phyloP scores from a whole-genome alignment of 2,329 filamentous ascomycete species.

The Fusarium xylarioides region DNA sequence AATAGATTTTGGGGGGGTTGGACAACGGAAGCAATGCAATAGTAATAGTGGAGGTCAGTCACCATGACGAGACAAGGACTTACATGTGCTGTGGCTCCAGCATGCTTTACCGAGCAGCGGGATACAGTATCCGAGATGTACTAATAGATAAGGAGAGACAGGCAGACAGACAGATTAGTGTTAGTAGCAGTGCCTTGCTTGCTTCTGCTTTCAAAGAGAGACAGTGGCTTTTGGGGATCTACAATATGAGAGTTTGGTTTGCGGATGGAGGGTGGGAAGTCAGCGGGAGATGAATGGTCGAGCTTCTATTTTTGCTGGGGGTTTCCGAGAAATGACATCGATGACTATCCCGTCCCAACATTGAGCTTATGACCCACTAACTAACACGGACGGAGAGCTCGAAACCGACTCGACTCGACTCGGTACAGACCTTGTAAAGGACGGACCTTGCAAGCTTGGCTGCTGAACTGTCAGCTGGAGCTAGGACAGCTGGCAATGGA shows the following conservation, averaged over 20 bases:
- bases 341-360: constrained; percentile 38
- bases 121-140: constrained; percentile 14
- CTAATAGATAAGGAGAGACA: not conserved
- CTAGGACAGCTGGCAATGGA: not conserved
- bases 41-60: constrained; percentile 26
- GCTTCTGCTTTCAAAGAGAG: not conserved
- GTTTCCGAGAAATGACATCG: constrained; percentile 37
- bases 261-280: not conserved
- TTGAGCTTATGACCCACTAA: constrained; percentile 23
- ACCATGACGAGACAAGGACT: constrained; percentile 41
- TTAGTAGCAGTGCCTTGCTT: not conserved
- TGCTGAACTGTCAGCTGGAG: not conserved
- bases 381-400: not conserved
- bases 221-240: constrained; percentile 13
- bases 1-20: constrained; percentile 33
- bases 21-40: constrained; percentile 24
- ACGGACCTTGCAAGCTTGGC: not conserved
- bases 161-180: not conserved
- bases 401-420: not conserved
- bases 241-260: constrained; percentile 20
- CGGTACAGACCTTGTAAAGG: not conserved
- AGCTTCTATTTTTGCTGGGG: constrained; percentile 27
- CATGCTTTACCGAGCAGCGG: constrained; percentile 36
- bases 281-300: constrained; percentile 23
- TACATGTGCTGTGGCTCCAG: constrained; percentile 48